These are phyloP conservation scores for Nicotiana benthamiana DNA, from an alignment of 257 asterid genomes.

Conservation along the genomic window DNA sequence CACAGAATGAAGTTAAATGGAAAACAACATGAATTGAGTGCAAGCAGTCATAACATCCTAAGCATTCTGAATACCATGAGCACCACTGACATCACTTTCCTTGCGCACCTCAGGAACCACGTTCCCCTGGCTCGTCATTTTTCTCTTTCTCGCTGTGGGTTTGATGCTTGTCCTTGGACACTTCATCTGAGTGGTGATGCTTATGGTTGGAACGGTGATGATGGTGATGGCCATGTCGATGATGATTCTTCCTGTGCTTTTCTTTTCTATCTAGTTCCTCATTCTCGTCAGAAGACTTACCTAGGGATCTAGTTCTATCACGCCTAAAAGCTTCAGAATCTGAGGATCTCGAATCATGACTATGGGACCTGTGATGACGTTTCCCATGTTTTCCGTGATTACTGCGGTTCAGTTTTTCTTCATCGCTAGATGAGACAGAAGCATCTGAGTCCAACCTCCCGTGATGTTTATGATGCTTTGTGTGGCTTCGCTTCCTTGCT, in stretches of 20 bases:
- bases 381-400: constrained; percentile 29
- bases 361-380: constrained; percentile 22
- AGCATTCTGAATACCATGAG: background rate
- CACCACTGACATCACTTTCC: background rate
- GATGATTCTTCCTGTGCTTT: constrained; percentile 19
- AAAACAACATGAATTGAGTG: background rate
- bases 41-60: background rate
- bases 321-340: constrained; percentile 38
- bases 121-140: background rate
- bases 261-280: constrained; percentile 27
- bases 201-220: constrained; percentile 18
- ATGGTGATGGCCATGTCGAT: constrained; percentile 23
- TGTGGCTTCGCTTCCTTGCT: constrained; percentile 27
- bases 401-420: constrained; percentile 23
- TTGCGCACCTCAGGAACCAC: background rate
- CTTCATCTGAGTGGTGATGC: constrained; percentile 5
- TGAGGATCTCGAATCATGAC: constrained; percentile 31
- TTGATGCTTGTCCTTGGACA: background rate
- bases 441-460: constrained; percentile 24
- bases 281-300: constrained; percentile 33
- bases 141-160: background rate
- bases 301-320: constrained; percentile 36
- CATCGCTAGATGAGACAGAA: constrained; percentile 42
- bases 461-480: constrained; percentile 35
- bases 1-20: background rate